Conservation (phyloP, 202 grass and related monocot genomes). For the Digitaria exilis region DNA sequence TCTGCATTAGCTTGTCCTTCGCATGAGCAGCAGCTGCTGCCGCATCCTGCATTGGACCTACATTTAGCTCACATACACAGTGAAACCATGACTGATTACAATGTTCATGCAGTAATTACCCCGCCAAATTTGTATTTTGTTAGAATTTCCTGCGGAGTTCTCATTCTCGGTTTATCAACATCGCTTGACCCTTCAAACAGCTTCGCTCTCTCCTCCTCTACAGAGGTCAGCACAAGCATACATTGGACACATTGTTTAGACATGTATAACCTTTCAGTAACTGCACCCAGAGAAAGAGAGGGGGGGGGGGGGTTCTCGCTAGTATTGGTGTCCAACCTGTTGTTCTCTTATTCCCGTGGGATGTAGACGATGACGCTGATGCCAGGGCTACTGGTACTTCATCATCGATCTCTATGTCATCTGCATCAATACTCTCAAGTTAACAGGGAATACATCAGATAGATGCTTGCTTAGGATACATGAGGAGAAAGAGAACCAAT, state of each 20-base stretch:
- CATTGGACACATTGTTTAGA: not conserved
- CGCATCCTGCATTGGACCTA: constrained; percentile 69
- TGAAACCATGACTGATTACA: not conserved
- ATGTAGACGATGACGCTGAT: constrained; percentile 57
- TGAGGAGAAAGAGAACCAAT: constrained; percentile 63
- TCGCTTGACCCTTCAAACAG: constrained; percentile 83
- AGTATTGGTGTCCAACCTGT: constrained; percentile 31
- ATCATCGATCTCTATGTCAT: constrained; percentile 96
- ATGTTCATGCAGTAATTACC: constrained; percentile 65
- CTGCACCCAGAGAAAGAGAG: not conserved
- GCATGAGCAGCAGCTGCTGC: constrained; percentile 89
- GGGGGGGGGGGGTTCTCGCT: no score
- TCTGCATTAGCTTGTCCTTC: constrained; percentile 83
- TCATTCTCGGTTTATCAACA: constrained; percentile 74
- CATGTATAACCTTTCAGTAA: not conserved
- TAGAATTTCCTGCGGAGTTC: constrained; percentile 89
- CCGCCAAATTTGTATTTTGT: constrained; percentile 96
- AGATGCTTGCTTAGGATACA: constrained; percentile 37
- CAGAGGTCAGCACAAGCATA: constrained; percentile 43
- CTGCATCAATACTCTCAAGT: constrained; percentile 47
- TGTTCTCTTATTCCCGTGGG: constrained; percentile 51
- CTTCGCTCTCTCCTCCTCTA: constrained; percentile 70
- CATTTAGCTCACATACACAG: constrained; percentile 20
- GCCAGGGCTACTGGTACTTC: constrained; percentile 33
- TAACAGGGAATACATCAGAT: constrained; percentile 24